Base-by-base conservation (phyloP, 192 early-diverging fungal genomes). In the Coemansia erecta region DNA sequence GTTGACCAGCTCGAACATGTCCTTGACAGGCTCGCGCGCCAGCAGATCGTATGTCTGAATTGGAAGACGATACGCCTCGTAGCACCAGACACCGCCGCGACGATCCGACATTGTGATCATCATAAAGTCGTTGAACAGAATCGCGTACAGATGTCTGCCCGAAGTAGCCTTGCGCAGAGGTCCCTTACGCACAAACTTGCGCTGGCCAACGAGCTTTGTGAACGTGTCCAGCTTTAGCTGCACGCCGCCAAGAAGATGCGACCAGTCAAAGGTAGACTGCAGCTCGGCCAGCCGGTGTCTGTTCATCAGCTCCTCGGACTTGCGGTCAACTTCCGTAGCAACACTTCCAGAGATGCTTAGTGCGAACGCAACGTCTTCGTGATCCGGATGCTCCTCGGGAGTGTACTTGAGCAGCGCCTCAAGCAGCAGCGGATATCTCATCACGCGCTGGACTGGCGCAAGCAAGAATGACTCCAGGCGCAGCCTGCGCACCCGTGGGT, bases 51-150 rank as follows among this genome's bases (percentile, higher is more conserved):
- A 79, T 3, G 76, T 70, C 53, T 79, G 76, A 21, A 79, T 79
- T 1, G 76, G 76, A 60, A 73, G 60, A 8, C 76, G 58, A 44
- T 79, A 79, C 2, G 71, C 61, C 57, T 79, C 76, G 47, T 79
- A 79, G 66, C 55, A 69, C 76, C 76, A 79, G 18, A 61, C 60
- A 44, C 69, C 70, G 52, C 70, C 70, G 3, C 67, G 70, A 12
- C 76, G 71, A 24, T 73, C 70, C 1, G 70, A 73, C 50, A 79
- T 60, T 24, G 76, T 79, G 48, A 79, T 72, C 70, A 79, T 73
- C 76, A 79, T 73, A 69, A 79, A 79, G 71, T 79, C 76, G 49
- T 79, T 79, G 56, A 79, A 73, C 54, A 79, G 61, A 31, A 79
- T 73, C 18, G 70, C 76, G 42, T 79, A 79, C 46, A 79, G 56